These are phyloP conservation scores for Talaromyces nanjingensis DNA, from an alignment of 495 filamentous ascomycete species.

Conservation along the genomic window DNA sequence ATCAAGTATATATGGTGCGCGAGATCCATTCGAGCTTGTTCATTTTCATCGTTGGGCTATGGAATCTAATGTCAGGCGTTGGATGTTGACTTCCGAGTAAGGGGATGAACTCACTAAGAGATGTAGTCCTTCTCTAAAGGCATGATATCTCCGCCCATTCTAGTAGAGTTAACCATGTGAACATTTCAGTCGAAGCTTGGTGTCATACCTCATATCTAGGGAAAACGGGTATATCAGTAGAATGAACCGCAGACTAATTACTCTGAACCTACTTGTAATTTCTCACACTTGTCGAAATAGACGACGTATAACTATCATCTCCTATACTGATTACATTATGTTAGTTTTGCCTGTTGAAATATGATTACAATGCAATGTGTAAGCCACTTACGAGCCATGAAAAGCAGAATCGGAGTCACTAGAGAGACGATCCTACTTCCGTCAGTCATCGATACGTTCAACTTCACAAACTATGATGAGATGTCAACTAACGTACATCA, in stretches of 20 bases:
- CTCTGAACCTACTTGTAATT: slow-evolving; percentile 10
- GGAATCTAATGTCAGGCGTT: neutral
- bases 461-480: neutral
- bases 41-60: slow-evolving; percentile 30
- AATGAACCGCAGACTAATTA: neutral
- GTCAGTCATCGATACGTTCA: neutral
- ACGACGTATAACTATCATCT: slow-evolving; percentile 10
- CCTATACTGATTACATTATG: slow-evolving; percentile 5
- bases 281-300: slow-evolving; percentile 8
- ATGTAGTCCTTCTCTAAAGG: slow-evolving; percentile 57
- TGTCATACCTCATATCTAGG: slow-evolving; percentile 9
- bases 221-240: neutral
- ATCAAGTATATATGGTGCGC: slow-evolving; percentile 44
- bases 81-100: neutral
- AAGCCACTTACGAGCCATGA: slow-evolving; percentile 7
- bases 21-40: slow-evolving; percentile 38
- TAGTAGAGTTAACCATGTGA: slow-evolving; percentile 21
- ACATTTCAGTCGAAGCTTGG: neutral
- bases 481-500: slow-evolving; percentile 7
- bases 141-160: slow-evolving; percentile 64
- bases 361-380: neutral
- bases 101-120: slow-evolving; percentile 38
- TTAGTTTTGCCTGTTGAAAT: neutral
- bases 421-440: neutral
- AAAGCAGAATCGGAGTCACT: slow-evolving; percentile 11